Evolutionary conservation across 345 rosid species (phyloP).

Genomic region (Eucalyptus albens): DNA sequence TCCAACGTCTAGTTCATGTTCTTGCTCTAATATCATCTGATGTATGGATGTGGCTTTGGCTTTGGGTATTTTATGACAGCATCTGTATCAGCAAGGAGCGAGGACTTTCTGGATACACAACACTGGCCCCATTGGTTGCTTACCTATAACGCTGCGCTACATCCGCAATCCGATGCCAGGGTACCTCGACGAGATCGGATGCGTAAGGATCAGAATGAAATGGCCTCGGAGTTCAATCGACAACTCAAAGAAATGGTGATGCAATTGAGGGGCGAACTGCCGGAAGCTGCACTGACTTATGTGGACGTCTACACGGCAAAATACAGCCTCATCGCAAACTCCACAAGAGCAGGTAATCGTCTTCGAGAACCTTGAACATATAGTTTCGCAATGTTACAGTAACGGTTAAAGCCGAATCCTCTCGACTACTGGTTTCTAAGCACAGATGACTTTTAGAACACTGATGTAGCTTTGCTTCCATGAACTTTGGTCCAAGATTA

Average conservation of each 20-base stretch:
- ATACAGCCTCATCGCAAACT: constrained; percentile 43
- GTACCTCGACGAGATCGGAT: constrained; percentile 50
- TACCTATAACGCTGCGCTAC: constrained; percentile 50
- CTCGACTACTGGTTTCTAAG: neutral
- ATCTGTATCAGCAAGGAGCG: constrained; percentile 32
- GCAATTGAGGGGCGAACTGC: constrained; percentile 36
- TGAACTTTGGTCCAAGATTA: neutral
- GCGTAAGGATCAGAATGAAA: constrained; percentile 65
- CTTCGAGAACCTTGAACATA: neutral
- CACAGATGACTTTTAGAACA: neutral
- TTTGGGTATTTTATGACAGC: neutral
- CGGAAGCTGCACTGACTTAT: constrained; percentile 46
- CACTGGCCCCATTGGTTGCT: constrained; percentile 83
- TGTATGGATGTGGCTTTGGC: neutral
- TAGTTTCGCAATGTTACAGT: neutral
- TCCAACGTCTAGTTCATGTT: neutral
- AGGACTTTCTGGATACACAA: constrained; percentile 70
- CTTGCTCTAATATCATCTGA: neutral
- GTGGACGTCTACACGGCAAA: constrained; percentile 69
- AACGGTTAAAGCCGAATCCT: neutral
- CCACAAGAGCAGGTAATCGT: constrained; percentile 36
- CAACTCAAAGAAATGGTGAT: constrained; percentile 38
- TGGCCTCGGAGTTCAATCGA: constrained; percentile 59
- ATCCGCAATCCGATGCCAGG: constrained; percentile 36
- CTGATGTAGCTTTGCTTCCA: neutral